Base-by-base conservation (phyloP, 441 rosid genomes). In the Mallotus repandus region DNA sequence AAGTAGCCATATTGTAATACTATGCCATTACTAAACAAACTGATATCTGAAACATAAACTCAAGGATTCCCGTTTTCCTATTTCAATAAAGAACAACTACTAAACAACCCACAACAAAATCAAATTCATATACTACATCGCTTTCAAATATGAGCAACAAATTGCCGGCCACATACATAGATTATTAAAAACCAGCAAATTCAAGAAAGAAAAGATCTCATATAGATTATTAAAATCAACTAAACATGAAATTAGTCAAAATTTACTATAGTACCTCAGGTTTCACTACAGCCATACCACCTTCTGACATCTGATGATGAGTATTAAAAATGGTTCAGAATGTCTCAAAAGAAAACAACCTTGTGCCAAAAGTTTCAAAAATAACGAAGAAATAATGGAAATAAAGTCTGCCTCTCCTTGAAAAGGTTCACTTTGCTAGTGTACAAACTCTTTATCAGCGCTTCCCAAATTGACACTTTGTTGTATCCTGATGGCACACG, bases 231-330 rank as follows among this genome's bases (percentile, higher is more conserved):
- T 25, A 53, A 69, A 66, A 32, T 41, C 22, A 54, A 64, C n/a
- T 32, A 43, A 21, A 29, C 11, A 21, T 45, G 29, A 54, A 77
- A 9, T 19, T 46, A 57, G 54, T 56, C 2, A 52, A 68, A 58
- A 12, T 8, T 54, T 65, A 68, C 4, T 9, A 64, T 38, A 77
- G 48, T 74, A 88, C 91, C 91, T 88, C 82, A 5, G 91, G 85
- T 82, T 88, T 84, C 55, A 80, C 82, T 11, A 86, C 84, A 57
- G 87, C 88, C 84, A 86, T 80, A 63, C 72, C 58, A 72, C 76
- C 82, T 76, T 86, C 87, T 62, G 88, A 83, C 88, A 86, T 88
- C 79, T 77, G 78, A 81, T 13, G 21, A 74, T 49, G 69, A 66
- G 55, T 25, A n/a, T 49, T 62, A 66, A 41, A 43, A 63, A 57